These are phyloP conservation scores for Boletellus emodensis DNA, from an alignment of 768 basidiomycete species.

Conservation along the genomic window DNA sequence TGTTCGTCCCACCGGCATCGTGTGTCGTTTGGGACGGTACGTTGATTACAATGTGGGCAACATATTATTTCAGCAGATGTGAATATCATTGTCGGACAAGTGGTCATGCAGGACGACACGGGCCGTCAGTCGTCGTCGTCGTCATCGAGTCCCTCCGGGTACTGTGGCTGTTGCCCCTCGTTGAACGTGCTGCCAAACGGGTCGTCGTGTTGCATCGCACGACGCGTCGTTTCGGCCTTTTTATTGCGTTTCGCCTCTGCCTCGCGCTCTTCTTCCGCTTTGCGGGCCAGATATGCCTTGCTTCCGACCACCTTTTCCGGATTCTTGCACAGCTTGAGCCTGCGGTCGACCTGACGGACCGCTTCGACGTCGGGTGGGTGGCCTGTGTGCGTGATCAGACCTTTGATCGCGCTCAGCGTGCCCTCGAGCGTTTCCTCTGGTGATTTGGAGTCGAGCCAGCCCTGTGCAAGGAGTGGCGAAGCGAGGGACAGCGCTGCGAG, in stretches of 20 bases:
- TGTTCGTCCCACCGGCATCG: slow-evolving; percentile 19
- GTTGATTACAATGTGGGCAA: slow-evolving; percentile 14
- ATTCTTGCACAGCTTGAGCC: slow-evolving; percentile 87
- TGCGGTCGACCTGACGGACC: slow-evolving; percentile 85
- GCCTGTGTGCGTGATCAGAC: slow-evolving; percentile 50
- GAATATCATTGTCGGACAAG: background rate
- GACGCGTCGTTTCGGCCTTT: slow-evolving; percentile 50
- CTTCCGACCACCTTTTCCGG: slow-evolving; percentile 95
- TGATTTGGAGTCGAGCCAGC: slow-evolving; percentile 54
- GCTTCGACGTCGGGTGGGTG: slow-evolving; percentile 72
- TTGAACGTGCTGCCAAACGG: slow-evolving; percentile 64
- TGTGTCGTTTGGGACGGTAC: slow-evolving; percentile 20
- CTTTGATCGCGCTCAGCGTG: slow-evolving; percentile 45
- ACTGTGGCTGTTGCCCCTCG: slow-evolving; percentile 28
- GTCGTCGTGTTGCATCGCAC: slow-evolving; percentile 50
- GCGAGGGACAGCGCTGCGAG: slow-evolving; percentile 71
- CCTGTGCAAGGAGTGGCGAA: slow-evolving; percentile 51
- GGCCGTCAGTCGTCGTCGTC: slow-evolving; percentile 29
- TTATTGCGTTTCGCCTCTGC: slow-evolving; percentile 65
- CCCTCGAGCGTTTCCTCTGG: slow-evolving; percentile 25
- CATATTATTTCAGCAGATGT: slow-evolving; percentile 13
- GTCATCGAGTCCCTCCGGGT: slow-evolving; percentile 41
- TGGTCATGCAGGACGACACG: background rate
- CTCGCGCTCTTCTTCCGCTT: slow-evolving; percentile 65
- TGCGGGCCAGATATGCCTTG: slow-evolving; percentile 69